Percentiles rank a stretch among this genome's conserved stretches.
Conservation (phyloP, 768 basidiomycete genomes). For the Serendipita sp. region DNA sequence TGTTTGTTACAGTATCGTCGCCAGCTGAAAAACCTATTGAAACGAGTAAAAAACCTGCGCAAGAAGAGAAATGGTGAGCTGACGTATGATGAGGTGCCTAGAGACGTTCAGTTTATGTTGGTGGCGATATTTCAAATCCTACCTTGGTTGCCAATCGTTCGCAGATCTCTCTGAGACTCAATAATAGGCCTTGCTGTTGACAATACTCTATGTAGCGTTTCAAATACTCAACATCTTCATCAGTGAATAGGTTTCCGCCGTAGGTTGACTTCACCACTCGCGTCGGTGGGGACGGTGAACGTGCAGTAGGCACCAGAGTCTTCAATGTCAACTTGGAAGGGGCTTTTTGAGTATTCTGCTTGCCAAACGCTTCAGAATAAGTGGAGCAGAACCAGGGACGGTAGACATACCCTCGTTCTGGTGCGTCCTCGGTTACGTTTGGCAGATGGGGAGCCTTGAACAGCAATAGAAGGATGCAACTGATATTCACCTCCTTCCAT, state of each 20-base stretch:
- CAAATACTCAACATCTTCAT: conserved; percentile 68
- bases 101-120: conserved; percentile 6
- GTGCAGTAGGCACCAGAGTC: conserved; percentile 44
- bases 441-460: background rate
- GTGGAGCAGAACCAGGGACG: background rate
- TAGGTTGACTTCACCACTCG: conserved; percentile 81
- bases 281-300: conserved; percentile 71
- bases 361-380: background rate
- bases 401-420: background rate
- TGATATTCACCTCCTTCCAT: conserved; percentile 1
- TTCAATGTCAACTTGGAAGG: conserved; percentile 11
- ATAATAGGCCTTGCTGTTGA: conserved; percentile 69
- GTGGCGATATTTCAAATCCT: conserved; percentile 10
- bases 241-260: conserved; percentile 75
- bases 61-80: conserved; percentile 14
- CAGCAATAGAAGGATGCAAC: background rate
- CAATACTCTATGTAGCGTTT: conserved; percentile 86
- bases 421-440: background rate
- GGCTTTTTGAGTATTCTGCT: background rate
- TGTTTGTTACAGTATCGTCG: conserved; percentile 86
- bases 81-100: conserved; percentile 85
- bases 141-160: conserved; percentile 77
- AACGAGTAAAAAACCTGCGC: background rate
- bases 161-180: conserved; percentile 74
- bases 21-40: conserved; percentile 70